phyloP scores from a whole-genome alignment of 202 grass and related monocot species.

The Digitaria exilis region DNA sequence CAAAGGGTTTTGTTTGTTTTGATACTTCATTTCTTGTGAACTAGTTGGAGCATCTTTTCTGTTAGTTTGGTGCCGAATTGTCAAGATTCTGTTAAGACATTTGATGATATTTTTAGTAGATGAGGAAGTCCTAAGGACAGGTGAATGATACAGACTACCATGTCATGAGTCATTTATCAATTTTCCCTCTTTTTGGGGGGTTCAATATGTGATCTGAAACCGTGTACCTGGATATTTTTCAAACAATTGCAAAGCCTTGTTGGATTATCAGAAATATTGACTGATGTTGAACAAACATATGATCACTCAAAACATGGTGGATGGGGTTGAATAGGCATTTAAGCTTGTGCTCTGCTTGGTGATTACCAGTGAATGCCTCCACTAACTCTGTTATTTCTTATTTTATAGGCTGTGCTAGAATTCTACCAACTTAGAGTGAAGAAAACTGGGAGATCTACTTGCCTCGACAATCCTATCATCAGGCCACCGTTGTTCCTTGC shows the following conservation, averaged over 20 bases:
- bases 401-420: constrained; percentile 71
- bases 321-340: not conserved
- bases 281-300: not conserved
- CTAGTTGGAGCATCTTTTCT: not conserved
- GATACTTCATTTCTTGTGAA: not conserved
- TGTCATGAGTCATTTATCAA: not conserved
- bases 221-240: not conserved
- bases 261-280: not conserved
- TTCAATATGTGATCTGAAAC: constrained; percentile 22
- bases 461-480: constrained; percentile 33
- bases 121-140: not conserved
- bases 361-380: not conserved
- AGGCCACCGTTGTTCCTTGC: constrained; percentile 47
- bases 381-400: not conserved
- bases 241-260: not conserved
- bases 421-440: constrained; percentile 72
- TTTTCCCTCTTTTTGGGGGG: not conserved
- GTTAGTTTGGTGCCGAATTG: not conserved
- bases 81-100: not conserved
- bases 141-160: not conserved
- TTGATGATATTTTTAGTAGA: not conserved
- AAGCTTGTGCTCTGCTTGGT: not conserved
- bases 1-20: not conserved
- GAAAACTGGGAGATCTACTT: constrained; percentile 35
- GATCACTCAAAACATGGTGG: not conserved